A percentile compares a stretch with the other conserved stretches of the same genome.
phyloP scores from a whole-genome alignment of 169 alveolate genomes.

The Plasmodium malariae region DNA sequence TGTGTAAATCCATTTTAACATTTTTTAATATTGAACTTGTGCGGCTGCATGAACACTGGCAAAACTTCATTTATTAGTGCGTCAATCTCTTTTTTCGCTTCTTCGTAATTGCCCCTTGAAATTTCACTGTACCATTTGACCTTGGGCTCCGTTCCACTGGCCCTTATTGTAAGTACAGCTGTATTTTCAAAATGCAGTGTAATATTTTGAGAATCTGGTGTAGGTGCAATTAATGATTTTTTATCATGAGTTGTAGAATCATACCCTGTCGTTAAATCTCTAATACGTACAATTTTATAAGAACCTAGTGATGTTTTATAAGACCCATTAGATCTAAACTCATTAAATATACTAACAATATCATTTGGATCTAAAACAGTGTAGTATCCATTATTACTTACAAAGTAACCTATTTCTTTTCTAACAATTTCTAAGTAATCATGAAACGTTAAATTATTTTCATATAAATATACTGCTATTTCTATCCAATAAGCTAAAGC shows the following conservation, averaged over 20 bases:
- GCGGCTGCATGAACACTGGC: slow-evolving; percentile 81
- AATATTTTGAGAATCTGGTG: slow-evolving; percentile 82
- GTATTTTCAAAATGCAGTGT: slow-evolving; percentile 83
- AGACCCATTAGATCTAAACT: slow-evolving; percentile 78
- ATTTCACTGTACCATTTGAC: slow-evolving; percentile 87
- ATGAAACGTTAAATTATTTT: slow-evolving; percentile 79
- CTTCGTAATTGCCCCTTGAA: slow-evolving; percentile 76
- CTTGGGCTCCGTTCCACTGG: slow-evolving; percentile 91
- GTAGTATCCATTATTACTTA: slow-evolving; percentile 82
- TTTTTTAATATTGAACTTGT: slow-evolving; percentile 19
- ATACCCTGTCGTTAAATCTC: slow-evolving; percentile 85
- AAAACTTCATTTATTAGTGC: slow-evolving; percentile 79
- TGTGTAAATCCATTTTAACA: too few relatives aligned
- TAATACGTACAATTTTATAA: slow-evolving; percentile 73
- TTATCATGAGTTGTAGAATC: slow-evolving; percentile 82
- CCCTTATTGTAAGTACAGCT: slow-evolving; percentile 82
- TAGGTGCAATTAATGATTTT: slow-evolving; percentile 80
- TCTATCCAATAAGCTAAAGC: slow-evolving; percentile 87
- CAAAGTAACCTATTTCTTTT: slow-evolving; percentile 83
- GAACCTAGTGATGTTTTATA: slow-evolving; percentile 79
- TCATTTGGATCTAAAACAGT: slow-evolving; percentile 78
- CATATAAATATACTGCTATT: slow-evolving; percentile 80
- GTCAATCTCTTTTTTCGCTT: slow-evolving; percentile 77
- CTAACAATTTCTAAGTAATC: slow-evolving; percentile 75
- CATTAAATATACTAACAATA: slow-evolving; percentile 79